Evolutionary conservation across 1,284 basidiomycete species (phyloP).

Genomic region (Tilletia setariae): DNA sequence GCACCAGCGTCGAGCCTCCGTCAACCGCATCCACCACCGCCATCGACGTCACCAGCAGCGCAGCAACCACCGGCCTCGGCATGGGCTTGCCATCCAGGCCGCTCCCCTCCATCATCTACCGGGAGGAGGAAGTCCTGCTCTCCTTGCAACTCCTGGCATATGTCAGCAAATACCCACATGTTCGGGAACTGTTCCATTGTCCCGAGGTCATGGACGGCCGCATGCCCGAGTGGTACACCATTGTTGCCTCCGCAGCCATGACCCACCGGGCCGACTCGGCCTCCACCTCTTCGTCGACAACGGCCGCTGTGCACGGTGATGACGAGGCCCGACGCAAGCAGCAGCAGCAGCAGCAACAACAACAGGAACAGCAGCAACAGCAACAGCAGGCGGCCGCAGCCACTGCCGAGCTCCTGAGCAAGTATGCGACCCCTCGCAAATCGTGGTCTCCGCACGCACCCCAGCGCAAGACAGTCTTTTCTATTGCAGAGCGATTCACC

Average conservation of each 20-base stretch:
- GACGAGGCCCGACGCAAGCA: background rate
- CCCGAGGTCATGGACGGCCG: slow-evolving; percentile 37
- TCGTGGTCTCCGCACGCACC: slow-evolving; percentile 5
- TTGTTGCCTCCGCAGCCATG: slow-evolving; percentile 3
- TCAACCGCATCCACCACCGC: background rate
- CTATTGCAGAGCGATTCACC: slow-evolving; percentile 91
- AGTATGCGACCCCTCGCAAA: background rate
- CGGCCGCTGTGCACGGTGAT: background rate
- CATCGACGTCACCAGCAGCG: background rate
- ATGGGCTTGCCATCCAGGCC: background rate
- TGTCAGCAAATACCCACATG: slow-evolving; percentile 95
- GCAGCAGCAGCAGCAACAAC: background rate
- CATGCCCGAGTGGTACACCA: slow-evolving; percentile 28
- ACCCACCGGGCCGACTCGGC: background rate
- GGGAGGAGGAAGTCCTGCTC: slow-evolving; percentile 90
- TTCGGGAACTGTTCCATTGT: slow-evolving; percentile 86
- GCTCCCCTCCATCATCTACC: slow-evolving; percentile 59
- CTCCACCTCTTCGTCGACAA: background rate
- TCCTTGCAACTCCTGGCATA: slow-evolving; percentile 91
- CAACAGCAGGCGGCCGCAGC: background rate
- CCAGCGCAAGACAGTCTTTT: slow-evolving; percentile 66
- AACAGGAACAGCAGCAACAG: background rate
- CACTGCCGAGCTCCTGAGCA: background rate
- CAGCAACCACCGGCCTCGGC: background rate
- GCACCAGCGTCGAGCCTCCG: background rate